These are phyloP conservation scores for Penicillium sp. DNA, from an alignment of 2,329 filamentous ascomycete genomes.

Conservation along the genomic window DNA sequence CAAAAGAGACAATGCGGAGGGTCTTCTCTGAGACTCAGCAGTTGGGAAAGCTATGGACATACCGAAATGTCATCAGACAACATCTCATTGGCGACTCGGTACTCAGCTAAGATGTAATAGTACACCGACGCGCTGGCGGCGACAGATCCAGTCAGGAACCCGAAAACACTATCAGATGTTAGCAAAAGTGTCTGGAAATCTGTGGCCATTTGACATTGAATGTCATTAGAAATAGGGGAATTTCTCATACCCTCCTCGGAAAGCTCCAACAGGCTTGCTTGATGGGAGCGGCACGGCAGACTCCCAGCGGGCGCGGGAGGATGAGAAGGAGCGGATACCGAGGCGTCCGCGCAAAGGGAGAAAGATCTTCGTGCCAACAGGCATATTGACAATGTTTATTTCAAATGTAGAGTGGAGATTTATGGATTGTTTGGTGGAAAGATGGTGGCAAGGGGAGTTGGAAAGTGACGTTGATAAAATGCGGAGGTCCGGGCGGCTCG, in stretches of 20 bases:
- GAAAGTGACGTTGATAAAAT: slow-evolving; percentile 21
- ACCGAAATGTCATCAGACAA: slow-evolving; percentile 95
- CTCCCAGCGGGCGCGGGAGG: slow-evolving; percentile 37
- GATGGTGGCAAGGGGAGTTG: slow-evolving; percentile 15
- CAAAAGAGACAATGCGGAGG: slow-evolving; percentile 1
- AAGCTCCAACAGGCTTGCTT: slow-evolving; percentile 68
- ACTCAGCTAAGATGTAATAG: slow-evolving; percentile 90
- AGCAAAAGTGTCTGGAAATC: not conserved
- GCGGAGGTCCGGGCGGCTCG: slow-evolving; percentile 22
- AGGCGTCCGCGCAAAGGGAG: slow-evolving; percentile 24
- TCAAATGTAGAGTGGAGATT: not conserved
- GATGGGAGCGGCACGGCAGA: slow-evolving; percentile 49
- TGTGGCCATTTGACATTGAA: no score
- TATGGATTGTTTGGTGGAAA: slow-evolving; percentile 1
- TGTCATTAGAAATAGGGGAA: not conserved
- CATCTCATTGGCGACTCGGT: slow-evolving; percentile 88
- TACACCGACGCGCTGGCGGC: slow-evolving; percentile 79
- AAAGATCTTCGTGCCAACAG: slow-evolving; percentile 17
- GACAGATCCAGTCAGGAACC: slow-evolving; percentile 83
- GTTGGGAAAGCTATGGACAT: slow-evolving; percentile 45
- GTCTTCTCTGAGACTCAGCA: not conserved
- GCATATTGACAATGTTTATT: slow-evolving; percentile 14
- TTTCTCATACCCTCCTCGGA: slow-evolving; percentile 64
- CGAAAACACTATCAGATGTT: slow-evolving; percentile 65
- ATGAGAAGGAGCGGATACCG: slow-evolving; percentile 34